Evolutionary conservation across 441 rosid species (phyloP).

Genomic region (Omphalea diandra): DNA sequence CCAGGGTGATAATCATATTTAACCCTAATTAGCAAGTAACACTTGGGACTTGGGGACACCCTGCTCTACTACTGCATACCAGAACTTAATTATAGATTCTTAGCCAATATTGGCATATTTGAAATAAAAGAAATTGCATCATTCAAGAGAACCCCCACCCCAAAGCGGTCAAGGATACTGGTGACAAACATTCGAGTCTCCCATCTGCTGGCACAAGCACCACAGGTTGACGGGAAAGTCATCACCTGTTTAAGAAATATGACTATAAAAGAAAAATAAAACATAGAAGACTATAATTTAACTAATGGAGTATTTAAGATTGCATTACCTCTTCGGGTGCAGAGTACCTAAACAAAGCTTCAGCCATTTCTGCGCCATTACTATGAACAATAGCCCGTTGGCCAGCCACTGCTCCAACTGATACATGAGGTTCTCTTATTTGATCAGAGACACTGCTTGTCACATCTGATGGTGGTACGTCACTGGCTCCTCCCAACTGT

Average conservation of each 20-base stretch:
- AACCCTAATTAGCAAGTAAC: no score
- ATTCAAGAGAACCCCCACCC: not conserved
- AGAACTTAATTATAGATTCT: not conserved
- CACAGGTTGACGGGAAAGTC: constrained; percentile 97
- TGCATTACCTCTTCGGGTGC: constrained; percentile 86
- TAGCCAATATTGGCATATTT: not conserved
- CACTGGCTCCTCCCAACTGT: constrained; percentile 40
- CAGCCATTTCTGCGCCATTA: constrained; percentile 72
- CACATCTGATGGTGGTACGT: constrained; percentile 36
- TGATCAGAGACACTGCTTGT: constrained; percentile 34
- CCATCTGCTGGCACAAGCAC: constrained; percentile 57
- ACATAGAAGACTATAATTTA: not conserved
- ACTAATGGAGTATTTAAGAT: not conserved
- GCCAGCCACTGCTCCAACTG: constrained; percentile 81
- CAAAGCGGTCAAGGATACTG: constrained; percentile 63
- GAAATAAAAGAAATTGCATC: not conserved
- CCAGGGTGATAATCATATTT: no score
- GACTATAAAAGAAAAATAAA: not conserved
- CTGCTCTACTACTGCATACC: not conserved
- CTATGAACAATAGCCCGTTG: constrained; percentile 93
- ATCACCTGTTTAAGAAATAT: constrained; percentile 57
- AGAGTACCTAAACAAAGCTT: constrained; percentile 68
- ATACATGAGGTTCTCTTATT: constrained; percentile 58
- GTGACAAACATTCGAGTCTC: constrained; percentile 97
- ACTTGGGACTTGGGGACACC: no score